Evolutionary conservation across 495 filamentous ascomycete species (phyloP).

Genomic region (Neurospora tetraspora): DNA sequence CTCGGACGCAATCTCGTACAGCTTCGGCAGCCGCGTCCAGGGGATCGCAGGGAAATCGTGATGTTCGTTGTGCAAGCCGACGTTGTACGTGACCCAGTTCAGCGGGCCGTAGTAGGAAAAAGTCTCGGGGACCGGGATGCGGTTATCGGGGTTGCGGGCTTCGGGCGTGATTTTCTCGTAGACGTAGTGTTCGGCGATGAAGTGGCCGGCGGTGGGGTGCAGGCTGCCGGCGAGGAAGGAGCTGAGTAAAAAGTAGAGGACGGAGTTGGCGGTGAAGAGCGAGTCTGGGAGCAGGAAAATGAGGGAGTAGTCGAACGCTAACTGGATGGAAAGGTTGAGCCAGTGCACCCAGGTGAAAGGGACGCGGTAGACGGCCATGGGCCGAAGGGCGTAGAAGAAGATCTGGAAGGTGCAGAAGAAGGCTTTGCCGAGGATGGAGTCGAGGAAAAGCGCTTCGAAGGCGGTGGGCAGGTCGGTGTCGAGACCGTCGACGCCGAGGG

Average conservation of each 20-base stretch:
- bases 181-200: constrained; percentile 99
- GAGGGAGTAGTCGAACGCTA: constrained; percentile 67
- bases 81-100: constrained; percentile 92
- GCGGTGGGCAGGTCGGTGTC: constrained; percentile 94
- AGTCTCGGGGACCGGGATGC: constrained; percentile 73
- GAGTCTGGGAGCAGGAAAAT: constrained; percentile 30
- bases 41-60: constrained; percentile 97
- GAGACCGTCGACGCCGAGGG: constrained; percentile 89
- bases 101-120: constrained; percentile 93
- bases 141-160: constrained; percentile 50
- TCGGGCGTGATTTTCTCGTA: constrained; percentile 58
- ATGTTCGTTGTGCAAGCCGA: constrained; percentile 96
- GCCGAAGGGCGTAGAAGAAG: constrained; percentile 97
- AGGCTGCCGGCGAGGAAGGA: constrained; percentile 90
- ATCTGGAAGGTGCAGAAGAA: constrained; percentile 99
- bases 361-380: constrained; percentile 86
- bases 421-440: constrained; percentile 93
- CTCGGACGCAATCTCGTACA: constrained; percentile 76
- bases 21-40: constrained; percentile 70
- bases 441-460: constrained; percentile 84
- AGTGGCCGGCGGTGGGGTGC: constrained; percentile 93
- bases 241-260: constrained; percentile 73
- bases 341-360: constrained; percentile 80
- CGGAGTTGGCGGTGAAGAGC: constrained; percentile 45
- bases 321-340: constrained; percentile 66